Evolutionary conservation across 495 filamentous ascomycete species (phyloP), one percentile per base, ranked within the genome.

Genomic region (Lasiosphaeria miniovina): DNA sequence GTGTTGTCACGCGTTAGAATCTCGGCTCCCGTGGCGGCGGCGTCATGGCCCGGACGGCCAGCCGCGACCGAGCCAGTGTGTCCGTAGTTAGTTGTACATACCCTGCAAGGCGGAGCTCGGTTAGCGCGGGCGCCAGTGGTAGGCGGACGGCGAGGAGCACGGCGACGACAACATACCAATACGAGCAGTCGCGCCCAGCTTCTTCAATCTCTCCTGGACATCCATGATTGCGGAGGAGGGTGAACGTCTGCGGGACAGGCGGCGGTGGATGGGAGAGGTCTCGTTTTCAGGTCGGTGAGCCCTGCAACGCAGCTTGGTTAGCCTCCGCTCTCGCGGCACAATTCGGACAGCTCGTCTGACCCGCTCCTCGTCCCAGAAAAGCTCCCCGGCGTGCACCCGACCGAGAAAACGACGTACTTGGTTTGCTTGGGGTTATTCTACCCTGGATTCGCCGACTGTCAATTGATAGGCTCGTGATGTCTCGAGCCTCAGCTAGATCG

Each of bases 181-280:
- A 68, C 88, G 86, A 69, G 88, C 86, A 58, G 84, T 82, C 75
- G 82, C 82, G 73, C 89, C 88, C 77, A 91, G 86, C 79, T 86
- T 89, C 76, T 86, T 88, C 63, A 91, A 77, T 77, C 89, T 86
- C 73, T 82, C 81, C 77, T 80, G 78, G 59, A 80, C 68, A 73
- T 87, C 86, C 87, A 89, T 90, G 72, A 71, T 85, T 70, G 68
- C 66, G 61, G 68, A 50, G 55, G 35, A 49, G 46, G 50, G 46
- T 62, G 24, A 24, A 24, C 24, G 59, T 61, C 59, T 58, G 65
- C 60, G 60, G 62, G 55, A 53, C 53, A 31, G 41, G 32, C 24
- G 24, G 48, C 24, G 54, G 50, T 53, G 53, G 64, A 48, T 49
- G 46, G 60, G 15, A 49, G 57, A 63, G 58, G 32, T 57, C 24